Percentiles rank a stretch among this genome's conserved stretches.
Conservation (phyloP, 495 filamentous ascomycete genomes). For the Corynascus novoguineensis region DNA sequence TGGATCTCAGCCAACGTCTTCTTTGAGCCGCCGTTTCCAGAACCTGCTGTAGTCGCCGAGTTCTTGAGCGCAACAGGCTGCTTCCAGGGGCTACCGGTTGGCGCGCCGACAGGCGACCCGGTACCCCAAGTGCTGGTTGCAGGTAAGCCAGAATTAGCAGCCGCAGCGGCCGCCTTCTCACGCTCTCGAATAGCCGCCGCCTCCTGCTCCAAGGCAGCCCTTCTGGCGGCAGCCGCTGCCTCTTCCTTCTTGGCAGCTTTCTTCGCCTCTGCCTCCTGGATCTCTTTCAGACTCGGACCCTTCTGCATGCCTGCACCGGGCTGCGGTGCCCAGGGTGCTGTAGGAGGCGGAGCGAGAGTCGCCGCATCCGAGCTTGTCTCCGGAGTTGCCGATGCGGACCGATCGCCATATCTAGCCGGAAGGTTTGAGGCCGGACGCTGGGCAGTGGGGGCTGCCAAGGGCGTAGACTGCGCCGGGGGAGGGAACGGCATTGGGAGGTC, state of each 20-base stretch:
- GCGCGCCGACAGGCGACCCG: slow-evolving; percentile 52
- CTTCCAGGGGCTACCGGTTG: slow-evolving; percentile 54
- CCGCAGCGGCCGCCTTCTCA: slow-evolving; percentile 55
- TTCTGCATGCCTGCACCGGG: slow-evolving; percentile 62
- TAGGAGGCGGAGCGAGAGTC: slow-evolving; percentile 50
- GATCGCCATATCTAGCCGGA: slow-evolving; percentile 66
- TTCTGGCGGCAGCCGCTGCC: slow-evolving; percentile 70
- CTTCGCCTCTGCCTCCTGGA: slow-evolving; percentile 90
- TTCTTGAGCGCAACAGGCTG: slow-evolving; percentile 48
- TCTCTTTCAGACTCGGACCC: slow-evolving; percentile 91
- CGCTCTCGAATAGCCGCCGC: slow-evolving; percentile 48
- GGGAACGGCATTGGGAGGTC: slow-evolving; percentile 73
- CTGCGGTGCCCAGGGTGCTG: slow-evolving; percentile 95
- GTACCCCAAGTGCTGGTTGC: slow-evolving; percentile 89
- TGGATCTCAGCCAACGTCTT: slow-evolving; percentile 96
- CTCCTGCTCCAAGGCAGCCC: slow-evolving; percentile 71
- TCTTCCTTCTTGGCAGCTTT: slow-evolving; percentile 91
- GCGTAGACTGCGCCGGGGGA: slow-evolving; percentile 61
- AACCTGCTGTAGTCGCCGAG: slow-evolving; percentile 23
- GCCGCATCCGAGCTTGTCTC: slow-evolving; percentile 40
- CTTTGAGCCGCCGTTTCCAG: slow-evolving; percentile 51
- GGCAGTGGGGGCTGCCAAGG: slow-evolving; percentile 78
- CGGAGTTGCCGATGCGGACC: slow-evolving; percentile 72
- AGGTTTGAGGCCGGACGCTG: slow-evolving; percentile 78
- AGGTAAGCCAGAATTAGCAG: slow-evolving; percentile 67